phyloP scores from a whole-genome alignment of 106 monocot species.

The Amphibolis antarctica region DNA sequence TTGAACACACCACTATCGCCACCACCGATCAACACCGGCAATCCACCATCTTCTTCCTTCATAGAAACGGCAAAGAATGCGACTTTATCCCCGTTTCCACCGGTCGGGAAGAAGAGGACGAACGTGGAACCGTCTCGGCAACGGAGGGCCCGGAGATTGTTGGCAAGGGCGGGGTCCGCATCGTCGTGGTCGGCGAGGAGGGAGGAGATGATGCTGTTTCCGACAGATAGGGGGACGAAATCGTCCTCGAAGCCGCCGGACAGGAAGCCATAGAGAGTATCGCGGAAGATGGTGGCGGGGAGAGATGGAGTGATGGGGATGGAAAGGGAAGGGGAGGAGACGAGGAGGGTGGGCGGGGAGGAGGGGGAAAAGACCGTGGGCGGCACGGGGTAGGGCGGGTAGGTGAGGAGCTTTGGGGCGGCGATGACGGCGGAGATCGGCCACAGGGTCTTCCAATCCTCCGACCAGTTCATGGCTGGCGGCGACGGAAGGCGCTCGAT shows the following conservation, averaged over 20 bases:
- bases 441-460: not conserved
- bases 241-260: not conserved
- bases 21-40: constrained; percentile 10
- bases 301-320: constrained; percentile 1
- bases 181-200: not conserved
- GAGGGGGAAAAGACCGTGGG: not conserved
- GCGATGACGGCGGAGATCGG: not conserved
- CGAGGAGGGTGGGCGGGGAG: not conserved
- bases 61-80: not conserved
- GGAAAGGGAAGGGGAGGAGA: constrained; percentile 1
- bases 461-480: not conserved
- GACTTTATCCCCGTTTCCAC: not conserved
- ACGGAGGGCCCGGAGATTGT: not conserved
- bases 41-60: not conserved
- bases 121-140: not conserved
- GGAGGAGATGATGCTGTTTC: not conserved
- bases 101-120: not conserved
- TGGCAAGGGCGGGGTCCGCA: not conserved
- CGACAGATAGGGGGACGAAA: not conserved
- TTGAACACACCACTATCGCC: constrained; percentile 15
- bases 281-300: not conserved
- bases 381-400: not conserved
- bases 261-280: not conserved
- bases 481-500: not conserved
- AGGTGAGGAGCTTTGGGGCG: not conserved